These are phyloP conservation scores for Trametes sp. DNA, from an alignment of 1,284 basidiomycete genomes.

Conservation along the genomic window DNA sequence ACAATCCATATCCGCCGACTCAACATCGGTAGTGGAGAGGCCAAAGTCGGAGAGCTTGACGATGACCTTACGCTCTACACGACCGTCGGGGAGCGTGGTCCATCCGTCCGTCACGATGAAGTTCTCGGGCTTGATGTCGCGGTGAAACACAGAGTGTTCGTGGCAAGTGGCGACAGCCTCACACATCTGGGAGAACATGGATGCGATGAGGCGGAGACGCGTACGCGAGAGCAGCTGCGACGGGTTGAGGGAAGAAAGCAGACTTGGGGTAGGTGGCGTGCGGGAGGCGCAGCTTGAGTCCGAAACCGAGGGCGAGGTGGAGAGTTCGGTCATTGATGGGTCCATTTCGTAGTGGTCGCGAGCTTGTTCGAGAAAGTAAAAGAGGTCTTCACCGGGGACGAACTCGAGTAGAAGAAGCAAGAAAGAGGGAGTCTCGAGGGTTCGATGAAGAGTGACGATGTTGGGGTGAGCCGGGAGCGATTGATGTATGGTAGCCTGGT, in stretches of 20 bases:
- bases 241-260: constrained; percentile 89
- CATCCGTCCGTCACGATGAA: constrained; percentile 91
- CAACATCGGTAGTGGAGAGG: constrained; percentile 87
- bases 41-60: constrained; percentile 99
- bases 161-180: constrained; percentile 98
- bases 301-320: constrained; percentile 36
- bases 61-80: constrained; percentile 76
- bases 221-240: constrained; percentile 85
- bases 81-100: constrained; percentile 56
- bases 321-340: constrained; percentile 55
- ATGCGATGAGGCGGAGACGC: constrained; percentile 90
- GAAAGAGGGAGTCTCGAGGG: constrained; percentile 83
- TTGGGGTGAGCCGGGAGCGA: constrained; percentile 91
- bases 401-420: constrained; percentile 88
- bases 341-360: constrained; percentile 80
- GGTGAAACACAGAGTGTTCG: constrained; percentile 89
- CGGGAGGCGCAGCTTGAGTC: constrained; percentile 49
- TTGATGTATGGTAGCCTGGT: constrained; percentile 93
- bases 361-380: constrained; percentile 96
- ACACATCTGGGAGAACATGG: constrained; percentile 99
- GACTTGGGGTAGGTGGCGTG: constrained; percentile 93
- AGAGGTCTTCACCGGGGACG: constrained; percentile 95
- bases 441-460: constrained; percentile 95
- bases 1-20: constrained; percentile 97
- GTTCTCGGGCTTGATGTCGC: constrained; percentile 99